Conservation (phyloP, 208 protist species). For the Acanthamoeba sp. region DNA sequence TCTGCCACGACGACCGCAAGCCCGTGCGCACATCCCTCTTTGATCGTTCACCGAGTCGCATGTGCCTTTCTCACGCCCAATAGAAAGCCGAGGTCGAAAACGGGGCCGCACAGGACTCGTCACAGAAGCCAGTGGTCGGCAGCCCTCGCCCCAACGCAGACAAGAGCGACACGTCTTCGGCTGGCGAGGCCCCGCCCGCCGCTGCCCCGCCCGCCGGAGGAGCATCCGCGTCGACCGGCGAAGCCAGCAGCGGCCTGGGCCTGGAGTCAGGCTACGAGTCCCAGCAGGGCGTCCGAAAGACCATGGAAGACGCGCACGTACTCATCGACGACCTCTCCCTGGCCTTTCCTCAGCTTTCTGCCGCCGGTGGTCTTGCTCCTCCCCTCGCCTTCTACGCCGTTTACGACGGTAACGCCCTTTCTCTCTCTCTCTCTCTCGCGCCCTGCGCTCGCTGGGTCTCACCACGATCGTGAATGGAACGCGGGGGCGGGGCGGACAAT, state of each 20-base stretch:
- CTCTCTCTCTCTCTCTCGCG: neutral
- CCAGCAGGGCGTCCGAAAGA: neutral
- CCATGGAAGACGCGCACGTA: constrained; percentile 26
- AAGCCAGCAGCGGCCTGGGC: neutral
- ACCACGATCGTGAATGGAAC: neutral
- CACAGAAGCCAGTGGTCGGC: neutral
- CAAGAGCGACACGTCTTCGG: neutral
- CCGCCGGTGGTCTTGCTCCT: neutral
- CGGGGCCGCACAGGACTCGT: neutral
- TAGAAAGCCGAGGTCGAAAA: neutral
- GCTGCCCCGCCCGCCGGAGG: too few relatives aligned
- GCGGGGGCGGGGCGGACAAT: too few relatives aligned
- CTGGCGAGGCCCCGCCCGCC: neutral
- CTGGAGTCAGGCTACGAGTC: neutral
- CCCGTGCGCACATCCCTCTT: neutral
- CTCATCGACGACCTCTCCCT: neutral
- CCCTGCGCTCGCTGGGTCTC: neutral
- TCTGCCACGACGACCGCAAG: neutral
- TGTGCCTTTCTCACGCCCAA: neutral
- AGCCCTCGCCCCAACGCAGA: neutral
- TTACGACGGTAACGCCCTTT: neutral
- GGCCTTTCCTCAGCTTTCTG: neutral
- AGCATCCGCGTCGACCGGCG: neutral
- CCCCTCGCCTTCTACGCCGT: neutral
- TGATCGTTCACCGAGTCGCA: neutral